Evolutionary conservation across 495 filamentous ascomycete genomes (phyloP).

Genomic region (Viridothelium virens): DNA sequence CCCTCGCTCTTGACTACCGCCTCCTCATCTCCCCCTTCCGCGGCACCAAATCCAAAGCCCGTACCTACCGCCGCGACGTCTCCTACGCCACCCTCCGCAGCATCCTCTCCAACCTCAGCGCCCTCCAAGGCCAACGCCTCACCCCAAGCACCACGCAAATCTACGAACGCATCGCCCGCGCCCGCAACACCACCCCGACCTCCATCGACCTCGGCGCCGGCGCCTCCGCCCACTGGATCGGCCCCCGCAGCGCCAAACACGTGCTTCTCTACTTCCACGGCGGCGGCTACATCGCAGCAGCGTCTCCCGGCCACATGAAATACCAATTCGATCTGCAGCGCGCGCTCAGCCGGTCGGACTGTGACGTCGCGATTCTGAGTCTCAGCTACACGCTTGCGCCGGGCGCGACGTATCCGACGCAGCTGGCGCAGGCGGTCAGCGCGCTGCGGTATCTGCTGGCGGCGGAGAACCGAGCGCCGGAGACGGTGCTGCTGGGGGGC

Average conservation of each 20-base stretch:
- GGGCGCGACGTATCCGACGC: constrained; percentile 47
- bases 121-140: constrained; percentile 31
- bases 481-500: constrained; percentile 41
- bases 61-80: constrained; percentile 34
- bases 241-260: constrained; percentile 48
- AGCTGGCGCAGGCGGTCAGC: constrained; percentile 49
- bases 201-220: constrained; percentile 40
- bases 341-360: constrained; percentile 37
- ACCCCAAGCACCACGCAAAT: constrained; percentile 36
- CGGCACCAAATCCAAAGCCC: constrained; percentile 18
- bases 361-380: constrained; percentile 46
- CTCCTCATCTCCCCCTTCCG: constrained; percentile 7
- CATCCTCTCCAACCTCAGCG: constrained; percentile 27
- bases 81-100: constrained; percentile 31
- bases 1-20: background rate
- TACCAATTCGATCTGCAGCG: constrained; percentile 42
- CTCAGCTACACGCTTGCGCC: constrained; percentile 53
- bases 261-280: constrained; percentile 56
- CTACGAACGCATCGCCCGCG: constrained; percentile 43
- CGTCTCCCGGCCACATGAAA: constrained; percentile 38
- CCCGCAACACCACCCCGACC: constrained; percentile 41
- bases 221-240: constrained; percentile 52
- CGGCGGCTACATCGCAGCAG: constrained; percentile 51
- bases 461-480: constrained; percentile 36
- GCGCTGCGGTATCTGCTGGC: constrained; percentile 48